Evolutionary conservation across 257 asterid genomes (phyloP).

Genomic region (Jaltomata sinuosa): DNA sequence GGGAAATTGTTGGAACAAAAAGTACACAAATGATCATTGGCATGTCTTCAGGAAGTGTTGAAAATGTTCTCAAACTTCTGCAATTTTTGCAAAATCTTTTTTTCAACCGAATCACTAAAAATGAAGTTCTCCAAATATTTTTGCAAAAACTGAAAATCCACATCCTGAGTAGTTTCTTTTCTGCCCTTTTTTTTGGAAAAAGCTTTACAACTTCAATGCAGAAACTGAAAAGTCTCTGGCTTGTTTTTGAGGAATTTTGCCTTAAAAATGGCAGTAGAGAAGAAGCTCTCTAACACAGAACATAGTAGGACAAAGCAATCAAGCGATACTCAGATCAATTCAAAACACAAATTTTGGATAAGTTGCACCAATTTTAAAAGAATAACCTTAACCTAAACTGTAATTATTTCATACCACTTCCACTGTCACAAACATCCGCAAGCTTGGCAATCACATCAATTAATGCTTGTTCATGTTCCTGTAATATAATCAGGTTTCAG

Average conservation of each 20-base stretch:
- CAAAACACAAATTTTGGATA: not conserved
- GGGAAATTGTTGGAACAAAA: not conserved
- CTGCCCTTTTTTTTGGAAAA: no score
- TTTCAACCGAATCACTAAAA: not conserved
- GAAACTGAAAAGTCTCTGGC: not conserved
- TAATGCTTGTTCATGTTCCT: slow-evolving; percentile 88
- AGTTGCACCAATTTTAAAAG: not conserved
- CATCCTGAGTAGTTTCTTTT: not conserved
- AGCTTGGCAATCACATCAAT: slow-evolving; percentile 78
- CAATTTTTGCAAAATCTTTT: not conserved
- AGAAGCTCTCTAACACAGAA: not conserved
- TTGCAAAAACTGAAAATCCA: not conserved
- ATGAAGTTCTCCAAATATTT: not conserved
- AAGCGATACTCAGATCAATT: not conserved
- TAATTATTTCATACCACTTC: slow-evolving; percentile 36
- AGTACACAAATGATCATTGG: not conserved
- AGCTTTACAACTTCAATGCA: not conserved
- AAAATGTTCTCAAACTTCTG: not conserved
- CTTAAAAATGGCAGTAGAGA: not conserved
- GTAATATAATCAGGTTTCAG: slow-evolving; percentile 18
- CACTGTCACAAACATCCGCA: slow-evolving; percentile 57
- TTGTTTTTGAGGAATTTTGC: not conserved
- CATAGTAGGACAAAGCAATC: not conserved
- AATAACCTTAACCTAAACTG: not conserved
- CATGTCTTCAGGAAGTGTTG: not conserved